Evolutionary conservation across 352 stramenopile species (phyloP).

Genomic region (Albugo candida): DNA sequence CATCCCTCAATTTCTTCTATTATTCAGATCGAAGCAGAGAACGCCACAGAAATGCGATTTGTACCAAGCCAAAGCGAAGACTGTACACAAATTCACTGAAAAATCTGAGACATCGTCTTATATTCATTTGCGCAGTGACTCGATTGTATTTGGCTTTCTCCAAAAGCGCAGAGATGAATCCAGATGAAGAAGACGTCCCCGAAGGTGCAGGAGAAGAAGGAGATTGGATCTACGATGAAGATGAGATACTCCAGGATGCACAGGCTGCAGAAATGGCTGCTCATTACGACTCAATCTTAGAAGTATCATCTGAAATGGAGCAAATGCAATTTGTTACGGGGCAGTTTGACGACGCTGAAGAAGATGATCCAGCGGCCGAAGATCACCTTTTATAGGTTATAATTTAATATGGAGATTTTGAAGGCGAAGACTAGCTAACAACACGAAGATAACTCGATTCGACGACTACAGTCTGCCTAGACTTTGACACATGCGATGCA

Average conservation of each 20-base stretch:
- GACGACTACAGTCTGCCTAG: too few species aligned
- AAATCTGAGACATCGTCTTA: not conserved
- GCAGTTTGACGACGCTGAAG: constrained; percentile 69
- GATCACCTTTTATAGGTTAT: not conserved
- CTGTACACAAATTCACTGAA: not conserved
- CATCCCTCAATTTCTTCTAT: not conserved
- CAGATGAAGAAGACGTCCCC: constrained; percentile 35
- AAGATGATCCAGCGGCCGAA: constrained; percentile 16
- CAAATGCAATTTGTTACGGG: constrained; percentile 16
- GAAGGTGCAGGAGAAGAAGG: constrained; percentile 19
- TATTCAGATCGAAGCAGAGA: constrained; percentile 31
- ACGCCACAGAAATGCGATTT: constrained; percentile 55
- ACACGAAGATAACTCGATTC: too few species aligned
- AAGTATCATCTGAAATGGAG: constrained; percentile 29
- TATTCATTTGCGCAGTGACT: not conserved
- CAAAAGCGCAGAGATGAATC: constrained; percentile 70
- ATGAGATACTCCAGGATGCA: constrained; percentile 48
- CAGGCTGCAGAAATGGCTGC: constrained; percentile 34
- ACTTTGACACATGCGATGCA: too few species aligned
- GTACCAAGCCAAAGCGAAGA: constrained; percentile 15
- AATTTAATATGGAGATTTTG: too few species aligned
- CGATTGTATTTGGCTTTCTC: constrained; percentile 48
- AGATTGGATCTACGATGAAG: constrained; percentile 67
- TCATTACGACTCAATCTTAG: constrained; percentile 48
- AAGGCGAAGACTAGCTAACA: too few species aligned